Evolutionary conservation across 768 basidiomycete species (phyloP), one percentile per base, ranked within the genome.

Genomic region (Xerocomellus amylosporus): DNA sequence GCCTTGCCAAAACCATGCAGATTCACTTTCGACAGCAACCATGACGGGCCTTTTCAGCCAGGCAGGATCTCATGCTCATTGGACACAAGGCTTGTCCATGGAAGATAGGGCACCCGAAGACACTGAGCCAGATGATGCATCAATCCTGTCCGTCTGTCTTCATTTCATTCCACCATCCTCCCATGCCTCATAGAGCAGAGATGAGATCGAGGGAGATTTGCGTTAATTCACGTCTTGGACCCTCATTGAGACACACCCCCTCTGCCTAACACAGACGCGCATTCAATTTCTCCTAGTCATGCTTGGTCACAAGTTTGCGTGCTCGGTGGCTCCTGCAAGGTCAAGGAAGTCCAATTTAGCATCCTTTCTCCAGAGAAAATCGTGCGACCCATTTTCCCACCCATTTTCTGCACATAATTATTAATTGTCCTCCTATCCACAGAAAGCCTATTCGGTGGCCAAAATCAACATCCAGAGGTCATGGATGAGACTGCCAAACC

Each of bases 291-390:
- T 39, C 19, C 31, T 36, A 68, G 75, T 51, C 74, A 92, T 93
- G 90, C 79, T 91, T 53, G 90, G 90, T 61, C 90, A 92, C 75
- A 88, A 89, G 73, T 93, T 93, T 65, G 90, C 94, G 58, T 90
- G 82, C 73, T 97, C 95, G 26, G 86, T 91, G 66, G 95, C 94
- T 50, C 96, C 74, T 88, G 91, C 75, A 93, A 92, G 75, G 91
- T 98, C 65, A 90, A 87, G 78, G 95, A 98, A 77, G 95, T 98
- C 58, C 95, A 98, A 73, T 98, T 98, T 79, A 94, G 96, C 65
- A 93, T 99, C 64, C 86, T 99, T 64, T 95, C 94, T 33, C 97
- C 97, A 10, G 97, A 98, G 75, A 96, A 98, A 81, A 98, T 98
- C 68, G 94, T 98, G 68, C 46, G 71, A 39, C 12, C 45, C 28